Evolutionary conservation across 345 rosid species (phyloP).

Genomic region (Kandelia obovata): DNA sequence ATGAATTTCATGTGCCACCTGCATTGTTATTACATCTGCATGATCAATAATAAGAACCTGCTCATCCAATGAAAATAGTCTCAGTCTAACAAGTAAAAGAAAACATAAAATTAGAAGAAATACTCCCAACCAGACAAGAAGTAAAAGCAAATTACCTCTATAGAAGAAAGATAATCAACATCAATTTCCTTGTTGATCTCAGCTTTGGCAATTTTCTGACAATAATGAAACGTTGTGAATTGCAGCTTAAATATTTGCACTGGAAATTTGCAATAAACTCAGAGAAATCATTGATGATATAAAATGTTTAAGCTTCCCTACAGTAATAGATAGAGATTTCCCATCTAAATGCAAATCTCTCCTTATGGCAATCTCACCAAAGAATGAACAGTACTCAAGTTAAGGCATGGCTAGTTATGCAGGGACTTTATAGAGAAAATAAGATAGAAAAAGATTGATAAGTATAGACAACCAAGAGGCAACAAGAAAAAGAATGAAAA

Average conservation of each 20-base stretch:
- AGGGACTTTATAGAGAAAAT: not conserved
- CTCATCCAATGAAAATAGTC: constrained; percentile 11
- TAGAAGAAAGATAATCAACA: constrained; percentile 84
- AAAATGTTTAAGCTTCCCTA: not conserved
- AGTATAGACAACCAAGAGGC: not conserved
- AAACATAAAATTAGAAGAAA: not conserved
- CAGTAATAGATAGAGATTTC: too few species aligned
- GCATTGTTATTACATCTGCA: constrained; percentile 89
- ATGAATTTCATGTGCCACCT: constrained; percentile 46
- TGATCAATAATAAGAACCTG: constrained; percentile 93
- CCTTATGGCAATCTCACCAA: too few species aligned
- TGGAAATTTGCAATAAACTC: not conserved
- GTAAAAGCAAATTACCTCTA: constrained; percentile 55
- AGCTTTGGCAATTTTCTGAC: constrained; percentile 70
- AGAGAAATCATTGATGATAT: not conserved
- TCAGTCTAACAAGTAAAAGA: constrained; percentile 5
- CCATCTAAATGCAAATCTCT: too few species aligned
- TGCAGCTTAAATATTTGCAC: not conserved
- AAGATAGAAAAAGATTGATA: too few species aligned
- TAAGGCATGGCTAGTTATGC: not conserved
- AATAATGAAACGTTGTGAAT: constrained; percentile 14
- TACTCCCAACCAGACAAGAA: not conserved
- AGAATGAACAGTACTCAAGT: too few species aligned
- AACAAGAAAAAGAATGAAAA: too few species aligned
- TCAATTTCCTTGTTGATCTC: constrained; percentile 61